Evolutionary conservation across 768 basidiomycete genomes (phyloP), one percentile per base, ranked within the genome.

Genomic region (Fibroporia radiculosa): DNA sequence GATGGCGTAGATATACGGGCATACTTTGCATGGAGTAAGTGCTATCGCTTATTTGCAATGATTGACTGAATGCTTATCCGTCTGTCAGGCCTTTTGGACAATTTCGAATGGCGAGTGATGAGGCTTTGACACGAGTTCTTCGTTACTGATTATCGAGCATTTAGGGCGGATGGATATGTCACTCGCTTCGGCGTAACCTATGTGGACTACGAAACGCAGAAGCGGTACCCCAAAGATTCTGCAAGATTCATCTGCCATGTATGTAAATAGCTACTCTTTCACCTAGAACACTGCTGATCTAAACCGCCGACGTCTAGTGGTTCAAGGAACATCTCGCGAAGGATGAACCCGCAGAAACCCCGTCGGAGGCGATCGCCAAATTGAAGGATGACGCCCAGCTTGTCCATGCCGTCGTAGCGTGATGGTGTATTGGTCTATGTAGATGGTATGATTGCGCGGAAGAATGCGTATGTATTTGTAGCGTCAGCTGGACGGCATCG

Each of bases 181-280:
- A 82, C 80, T 6, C 77, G 82, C 4, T 85, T 85, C 54, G 82
- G 82, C 44, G 70, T 81, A 44, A 83, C 79, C 19, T 82, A 84
- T 53, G 80, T 85, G 41, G 77, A 84, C 64, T 84, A 80, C 60
- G 63, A 72, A 44, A 83, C 81, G 3, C 82, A 80, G 62, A 68
- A 77, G 62, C 69, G 82, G 16, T 74, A 71, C 55, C 80, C 80
- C 13, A 84, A 84, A 55, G 74, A 73, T 13, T 81, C 77, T 12
- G 77, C 73, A 24, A 69, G 68, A 47, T 78, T 79, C 63, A 56
- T 82, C 12, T 55, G 73, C 35, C 67, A 80, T 68, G 79, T 77
- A 44, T 35, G 29, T 8, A n/a, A 31, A 31, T 31, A 31, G 8
- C 27, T 16, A 43, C 6, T 11, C n/a, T 14, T 20, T 22, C 20